Base-by-base conservation (phyloP, 75 land plant genomes). In the Pinus albicaulis region DNA sequence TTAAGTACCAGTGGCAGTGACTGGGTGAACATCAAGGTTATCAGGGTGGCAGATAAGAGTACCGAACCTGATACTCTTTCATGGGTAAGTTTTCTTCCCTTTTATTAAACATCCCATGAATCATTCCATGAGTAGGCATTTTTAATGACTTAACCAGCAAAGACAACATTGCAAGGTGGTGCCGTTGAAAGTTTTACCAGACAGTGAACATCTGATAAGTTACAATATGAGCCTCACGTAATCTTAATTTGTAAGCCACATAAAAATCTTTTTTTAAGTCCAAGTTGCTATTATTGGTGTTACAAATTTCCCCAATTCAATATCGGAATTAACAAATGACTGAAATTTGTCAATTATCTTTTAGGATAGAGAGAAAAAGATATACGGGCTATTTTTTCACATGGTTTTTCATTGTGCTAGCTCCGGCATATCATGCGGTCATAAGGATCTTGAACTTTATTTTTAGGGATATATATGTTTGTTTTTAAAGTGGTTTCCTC, bases 1-100 rank as follows among this genome's bases (percentile, higher is more conserved):
- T 83, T 91, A 74, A 98, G 98, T 79, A 75, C 88, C 11, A 98
- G 99, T 77, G 99, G 99, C 3, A 98, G 99, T 76, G 99, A 98
- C 85, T 98, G 99, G 98, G 84, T 93, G 8, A 93, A 90, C 23
- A 86, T 95, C 57, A 95, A 95, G 81, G 93, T 93, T 17, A 87
- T 98, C 88, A 79, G 83, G 63, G 78, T 95, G 66, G 92, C 94
- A 31, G 96, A 92, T 81, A 89, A 86, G 83, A 73, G 12, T 23
- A 74, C 74, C 25, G 86, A 86, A 80, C 75, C 88, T 36, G 99
- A 95, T 82, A 79, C 85, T 19, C 56, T 98, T 25, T 86, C 88
- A 19, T 98, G 92, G 78, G 92, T 95, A 58, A 77, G 92, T 81
- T 84, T 98, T 72, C 93, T 95, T 76, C 99, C 99, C 16, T 44